Base-by-base conservation (phyloP, 2,329 filamentous ascomycete genomes). In the Phialophora verrucosa region DNA sequence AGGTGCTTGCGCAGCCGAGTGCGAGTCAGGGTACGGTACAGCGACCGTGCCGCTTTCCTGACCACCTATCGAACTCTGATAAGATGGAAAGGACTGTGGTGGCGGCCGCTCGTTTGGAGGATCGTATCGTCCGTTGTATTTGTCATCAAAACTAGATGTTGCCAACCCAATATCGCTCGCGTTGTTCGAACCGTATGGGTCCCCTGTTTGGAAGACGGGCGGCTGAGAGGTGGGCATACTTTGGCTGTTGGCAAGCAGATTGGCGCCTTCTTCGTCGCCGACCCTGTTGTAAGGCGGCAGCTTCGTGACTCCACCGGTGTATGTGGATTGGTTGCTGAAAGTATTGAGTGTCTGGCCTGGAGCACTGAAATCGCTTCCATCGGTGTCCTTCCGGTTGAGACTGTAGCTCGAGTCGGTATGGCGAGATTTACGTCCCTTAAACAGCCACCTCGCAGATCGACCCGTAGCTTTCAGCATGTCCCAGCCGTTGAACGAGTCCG, bases 391-490 rank as follows among this genome's bases (percentile, higher is more conserved):
- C 20, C 68, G 47, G 7, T 29, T 66, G 70, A 60, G 73, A 75
- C 69, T 54, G 63, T 81, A 81, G 68, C 79, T 81, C 23, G 76
- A 70, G 61, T 81, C 80, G 49, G 75, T 63, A 56, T 74, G 76
- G 54, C 81, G 75, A 64, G 71, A 76, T 75, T 87, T 89, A 62
- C 87, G 84, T 50, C 92, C 92, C 17, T 92, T 87, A 69, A 93
- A 89, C 23, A 96, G 81, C 93, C 92, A 96, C 72, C 90, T 86
- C 72, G 92, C 85, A 25, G 91, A 90, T 59, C 92, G 86, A 8
- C 89, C 90, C 68, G 91, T 88, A 0, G 91, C 91, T 78, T 93
- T 96, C 74, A 92, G 79, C 50, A 96, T 85, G 76, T 97, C 92
- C 88, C 91, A 92, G 0, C 90, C 84, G 73, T 95, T 95, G 75